Base-by-base conservation (phyloP, 2,329 filamentous ascomycete genomes). In the Gyromitra esculenta region DNA sequence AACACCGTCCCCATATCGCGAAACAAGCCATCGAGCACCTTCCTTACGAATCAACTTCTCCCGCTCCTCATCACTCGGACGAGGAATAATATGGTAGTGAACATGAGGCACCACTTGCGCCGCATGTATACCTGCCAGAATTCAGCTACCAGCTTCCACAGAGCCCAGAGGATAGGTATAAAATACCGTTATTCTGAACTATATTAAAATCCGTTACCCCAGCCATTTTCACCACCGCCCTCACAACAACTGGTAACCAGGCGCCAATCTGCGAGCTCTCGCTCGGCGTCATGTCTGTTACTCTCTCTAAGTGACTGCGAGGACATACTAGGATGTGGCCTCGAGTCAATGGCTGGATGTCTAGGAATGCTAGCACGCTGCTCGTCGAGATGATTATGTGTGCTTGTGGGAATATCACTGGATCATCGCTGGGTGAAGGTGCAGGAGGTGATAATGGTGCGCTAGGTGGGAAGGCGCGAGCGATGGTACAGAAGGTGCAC, bases 71-170 rank as follows among this genome's bases (percentile, higher is more conserved):
- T 66, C 64, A 11, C 76, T 73, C 4, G 94, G 94, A 48, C 95
- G 86, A 0, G 95, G 95, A 43, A 99, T 96, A 67, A 98, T 88
- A 81, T 99, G 96, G 83, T 96, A 98, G 83, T 99, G 95, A 63
- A 96, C 91, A 83, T 98, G 95, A 25, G 92, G 91, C 1, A 98
- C 94, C 15, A 97, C 93, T 85, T 98, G 95, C 1, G 94, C 94
- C 1, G 95, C 95, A 41, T 93, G 89, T 2, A 90, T 90, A 15
- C 95, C 89, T 89, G 2, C 15, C 31, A 59, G 7, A 50, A 41
- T 57, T 50, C 45, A 45, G 50, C 25, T 25, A 71, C 11, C 8
- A 6, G 9, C n/a, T 11, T n/a, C 41, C 65, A 50, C 69, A 65
- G 35, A 54, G 25, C 13, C 31, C 41, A 66, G 18, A 21, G 52